phyloP scores from a whole-genome alignment of 2,329 filamentous ascomycete genomes.

The Colletotrichum liaoningense region DNA sequence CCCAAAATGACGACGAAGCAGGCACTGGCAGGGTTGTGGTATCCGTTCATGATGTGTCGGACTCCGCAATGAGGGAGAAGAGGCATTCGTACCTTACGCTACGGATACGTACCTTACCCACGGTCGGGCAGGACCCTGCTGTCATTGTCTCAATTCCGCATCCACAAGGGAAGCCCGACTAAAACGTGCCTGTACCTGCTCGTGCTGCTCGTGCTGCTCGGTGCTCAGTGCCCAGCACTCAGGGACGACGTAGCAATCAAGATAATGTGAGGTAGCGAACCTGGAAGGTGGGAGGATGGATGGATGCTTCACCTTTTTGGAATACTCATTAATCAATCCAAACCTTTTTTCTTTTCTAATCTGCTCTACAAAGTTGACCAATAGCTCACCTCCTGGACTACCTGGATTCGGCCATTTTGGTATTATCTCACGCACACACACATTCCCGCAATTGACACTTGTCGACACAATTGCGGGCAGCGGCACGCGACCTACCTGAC shows the following conservation, averaged over 20 bases:
- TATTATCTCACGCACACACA: constrained; percentile 1
- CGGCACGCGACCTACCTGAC: constrained; percentile 18
- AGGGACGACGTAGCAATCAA: not conserved
- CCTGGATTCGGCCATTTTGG: not conserved
- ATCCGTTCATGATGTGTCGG: not conserved
- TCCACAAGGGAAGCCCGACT: not conserved
- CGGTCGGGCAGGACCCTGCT: constrained; percentile 2
- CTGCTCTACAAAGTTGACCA: not conserved
- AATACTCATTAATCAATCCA: not conserved
- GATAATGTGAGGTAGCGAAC: not conserved
- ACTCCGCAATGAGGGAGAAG: not conserved
- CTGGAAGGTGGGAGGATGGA: not conserved
- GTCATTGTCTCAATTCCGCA: not conserved
- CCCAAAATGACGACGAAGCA: not conserved
- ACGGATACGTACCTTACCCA: not conserved
- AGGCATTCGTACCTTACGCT: not conserved
- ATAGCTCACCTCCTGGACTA: not conserved
- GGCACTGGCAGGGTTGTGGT: not conserved
- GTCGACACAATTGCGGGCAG: constrained; percentile 9
- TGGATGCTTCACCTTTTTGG: not conserved
- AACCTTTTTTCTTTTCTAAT: not conserved
- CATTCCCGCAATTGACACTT: constrained; percentile 17
- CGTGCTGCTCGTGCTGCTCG: too few species aligned
- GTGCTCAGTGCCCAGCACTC: not conserved
- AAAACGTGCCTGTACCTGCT: not conserved